These are phyloP conservation scores for Yamadazyma triangularis DNA, from an alignment of 1,139 yeast species.

Conservation along the genomic window DNA sequence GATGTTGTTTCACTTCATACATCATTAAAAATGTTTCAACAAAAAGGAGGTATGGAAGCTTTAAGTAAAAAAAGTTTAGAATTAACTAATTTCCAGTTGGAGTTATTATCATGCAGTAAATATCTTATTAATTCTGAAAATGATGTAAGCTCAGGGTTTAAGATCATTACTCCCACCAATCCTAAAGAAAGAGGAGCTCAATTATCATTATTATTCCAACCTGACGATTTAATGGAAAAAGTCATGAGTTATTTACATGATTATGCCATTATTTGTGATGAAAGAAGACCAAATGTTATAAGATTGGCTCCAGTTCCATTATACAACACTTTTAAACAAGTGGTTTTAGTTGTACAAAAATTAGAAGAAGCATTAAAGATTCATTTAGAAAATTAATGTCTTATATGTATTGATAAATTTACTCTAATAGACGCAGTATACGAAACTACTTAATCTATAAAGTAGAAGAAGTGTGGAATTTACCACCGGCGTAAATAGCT, in stretches of 20 bases:
- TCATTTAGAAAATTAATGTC: conserved; percentile 2
- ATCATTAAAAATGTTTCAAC: conserved; percentile 59
- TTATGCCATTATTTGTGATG: conserved; percentile 76
- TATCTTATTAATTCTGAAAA: conserved; percentile 34
- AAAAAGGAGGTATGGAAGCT: conserved; percentile 55
- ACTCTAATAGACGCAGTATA: neutral
- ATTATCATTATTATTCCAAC: conserved; percentile 61
- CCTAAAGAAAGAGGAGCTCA: conserved; percentile 72
- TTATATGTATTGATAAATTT: too few relatives aligned
- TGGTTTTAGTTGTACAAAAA: conserved; percentile 41
- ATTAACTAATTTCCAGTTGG: conserved; percentile 56
- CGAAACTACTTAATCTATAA: conserved; percentile 18
- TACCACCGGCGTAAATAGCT: conserved; percentile 89
- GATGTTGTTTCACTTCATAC: conserved; percentile 71
- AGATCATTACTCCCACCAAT: conserved; percentile 67
- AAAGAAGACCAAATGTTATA: conserved; percentile 83
- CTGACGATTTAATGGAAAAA: conserved; percentile 55
- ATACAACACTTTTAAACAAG: conserved; percentile 73
- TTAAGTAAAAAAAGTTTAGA: conserved; percentile 54
- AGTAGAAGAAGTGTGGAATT: conserved; percentile 57
- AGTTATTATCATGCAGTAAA: conserved; percentile 36
- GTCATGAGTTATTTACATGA: conserved; percentile 49
- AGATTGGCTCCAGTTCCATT: conserved; percentile 81
- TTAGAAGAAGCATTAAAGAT: conserved; percentile 35
- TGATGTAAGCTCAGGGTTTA: conserved; percentile 41